Evolutionary conservation across 2,329 filamentous ascomycete genomes (phyloP), one percentile per base, ranked within the genome.

Genomic region (Diaporthe citriasiana): DNA sequence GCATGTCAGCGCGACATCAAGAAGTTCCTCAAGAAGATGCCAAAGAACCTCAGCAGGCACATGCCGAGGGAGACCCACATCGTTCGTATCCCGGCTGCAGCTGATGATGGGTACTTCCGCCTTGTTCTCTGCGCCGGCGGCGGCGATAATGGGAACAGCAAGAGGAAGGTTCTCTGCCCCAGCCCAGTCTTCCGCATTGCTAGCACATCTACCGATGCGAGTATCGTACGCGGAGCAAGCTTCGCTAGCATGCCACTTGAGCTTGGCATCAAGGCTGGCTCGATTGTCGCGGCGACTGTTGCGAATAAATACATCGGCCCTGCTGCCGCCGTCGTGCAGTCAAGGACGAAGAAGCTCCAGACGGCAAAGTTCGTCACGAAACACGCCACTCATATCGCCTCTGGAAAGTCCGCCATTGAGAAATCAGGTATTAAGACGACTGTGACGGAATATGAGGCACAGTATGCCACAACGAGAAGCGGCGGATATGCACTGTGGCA

Each of bases 111-210:
- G 0, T 94, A 94, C 78, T 91, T 93, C 72, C 89, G 92, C 15
- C 83, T 94, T 6, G 88, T 93, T 0, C 83, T 94, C 12, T 93
- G 91, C 75, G 81, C 85, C 0, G 89, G 86, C 0, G 80, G 83
- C 0, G 66, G 33, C 27, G 51, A 70, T 1, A 70, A 66, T 12
- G 75, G 55, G 53, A 71, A 77, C 1, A 81, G 81, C 71, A 88
- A 87, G 79, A 89, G 88, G 76, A 91, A 89, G 77, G 84, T 89
- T 0, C 85, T 94, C 0, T 93, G 92, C 74, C 87, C 88, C 0
- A 93, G 91, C 75, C 92, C 92, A 0, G 88, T 93, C 0, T 94
- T 94, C 77, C 87, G 92, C 22, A 84, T 94, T n/a, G 88, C 92
- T 2, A 93, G 92, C 75, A 90, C 90, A 0, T 92, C 91, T 0